These are phyloP conservation scores for Paxillus ammoniavirescens DNA, from an alignment of 768 basidiomycete genomes.

Conservation along the genomic window DNA sequence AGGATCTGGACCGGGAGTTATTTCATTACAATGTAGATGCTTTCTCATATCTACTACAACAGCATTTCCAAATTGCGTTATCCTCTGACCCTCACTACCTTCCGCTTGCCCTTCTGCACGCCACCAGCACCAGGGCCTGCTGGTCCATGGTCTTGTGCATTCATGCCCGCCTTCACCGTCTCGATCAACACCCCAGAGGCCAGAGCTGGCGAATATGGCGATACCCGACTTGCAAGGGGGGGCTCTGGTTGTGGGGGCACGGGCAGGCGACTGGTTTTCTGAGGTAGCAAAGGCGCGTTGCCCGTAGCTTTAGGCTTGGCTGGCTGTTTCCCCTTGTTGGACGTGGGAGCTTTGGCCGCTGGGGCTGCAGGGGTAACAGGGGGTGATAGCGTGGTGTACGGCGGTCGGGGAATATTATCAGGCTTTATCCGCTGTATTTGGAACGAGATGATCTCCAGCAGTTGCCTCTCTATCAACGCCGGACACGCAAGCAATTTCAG, in stretches of 20 bases:
- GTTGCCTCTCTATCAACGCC: conserved; percentile 63
- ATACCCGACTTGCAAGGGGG: conserved; percentile 68
- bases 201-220: conserved; percentile 77
- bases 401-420: conserved; percentile 64
- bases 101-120: conserved; percentile 72
- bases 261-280: conserved; percentile 48
- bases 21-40: conserved; percentile 22
- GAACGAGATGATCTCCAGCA: conserved; percentile 70
- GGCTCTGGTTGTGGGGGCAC: conserved; percentile 77
- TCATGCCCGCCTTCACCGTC: conserved; percentile 85
- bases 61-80: conserved; percentile 19
- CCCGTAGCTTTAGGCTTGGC: conserved; percentile 45
- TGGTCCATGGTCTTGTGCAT: conserved; percentile 52
- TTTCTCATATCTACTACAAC: conserved; percentile 10
- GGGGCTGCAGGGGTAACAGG: conserved; percentile 28
- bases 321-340: conserved; percentile 50
- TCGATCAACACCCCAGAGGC: conserved; percentile 78
- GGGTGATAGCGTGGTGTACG: conserved; percentile 44
- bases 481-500: neutral
- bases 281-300: conserved; percentile 25
- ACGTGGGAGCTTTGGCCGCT: conserved; percentile 30
- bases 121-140: conserved; percentile 29
- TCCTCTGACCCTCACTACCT: conserved; percentile 73
- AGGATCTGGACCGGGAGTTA: neutral
- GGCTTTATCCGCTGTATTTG: conserved; percentile 74